Conservation (phyloP, 2,329 filamentous ascomycete species). For the Fusarium piperis region DNA sequence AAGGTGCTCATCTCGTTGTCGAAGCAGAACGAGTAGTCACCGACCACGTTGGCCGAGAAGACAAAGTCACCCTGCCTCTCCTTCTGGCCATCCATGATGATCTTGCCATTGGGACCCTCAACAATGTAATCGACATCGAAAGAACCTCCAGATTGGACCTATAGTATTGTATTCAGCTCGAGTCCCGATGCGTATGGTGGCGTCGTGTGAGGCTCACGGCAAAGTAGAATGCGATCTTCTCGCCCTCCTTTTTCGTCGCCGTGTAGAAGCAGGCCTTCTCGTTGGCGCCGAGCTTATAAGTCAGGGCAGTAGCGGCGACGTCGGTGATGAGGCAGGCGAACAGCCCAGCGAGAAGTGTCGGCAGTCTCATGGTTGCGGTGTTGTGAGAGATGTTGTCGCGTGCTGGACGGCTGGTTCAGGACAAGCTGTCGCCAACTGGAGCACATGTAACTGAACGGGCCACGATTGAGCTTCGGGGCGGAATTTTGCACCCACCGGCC, state of each 20-base stretch:
- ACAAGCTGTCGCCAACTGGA: conserved; percentile 44
- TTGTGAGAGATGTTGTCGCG: conserved; percentile 41
- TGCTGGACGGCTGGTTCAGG: conserved; percentile 40
- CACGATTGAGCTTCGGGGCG: conserved; percentile 44
- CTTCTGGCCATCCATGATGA: conserved; percentile 87
- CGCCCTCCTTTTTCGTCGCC: conserved; percentile 76
- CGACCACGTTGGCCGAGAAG: conserved; percentile 87
- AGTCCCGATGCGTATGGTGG: neutral
- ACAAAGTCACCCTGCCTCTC: conserved; percentile 97
- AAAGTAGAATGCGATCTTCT: conserved; percentile 98
- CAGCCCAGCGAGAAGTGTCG: conserved; percentile 70
- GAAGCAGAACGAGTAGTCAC: conserved; percentile 98
- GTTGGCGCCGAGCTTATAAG: conserved; percentile 89
- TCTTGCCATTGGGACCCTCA: conserved; percentile 79
- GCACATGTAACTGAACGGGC: conserved; percentile 39
- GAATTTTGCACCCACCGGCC: conserved; percentile 40
- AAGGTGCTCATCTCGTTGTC: conserved; percentile 99
- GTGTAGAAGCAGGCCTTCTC: conserved; percentile 98
- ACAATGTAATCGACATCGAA: conserved; percentile 98
- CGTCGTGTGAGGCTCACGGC: conserved; percentile 71
- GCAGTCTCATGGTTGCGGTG: conserved; percentile 69
- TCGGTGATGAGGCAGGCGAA: conserved; percentile 76
- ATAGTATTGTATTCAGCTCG: conserved; percentile 23
- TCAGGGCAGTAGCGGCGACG: conserved; percentile 88
- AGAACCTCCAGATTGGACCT: conserved; percentile 98